Percentiles rank a stretch among this genome's conserved stretches.
These are phyloP conservation scores for Pisolithus thermaeus DNA, from an alignment of 1,284 basidiomycete species.

Conservation along the genomic window DNA sequence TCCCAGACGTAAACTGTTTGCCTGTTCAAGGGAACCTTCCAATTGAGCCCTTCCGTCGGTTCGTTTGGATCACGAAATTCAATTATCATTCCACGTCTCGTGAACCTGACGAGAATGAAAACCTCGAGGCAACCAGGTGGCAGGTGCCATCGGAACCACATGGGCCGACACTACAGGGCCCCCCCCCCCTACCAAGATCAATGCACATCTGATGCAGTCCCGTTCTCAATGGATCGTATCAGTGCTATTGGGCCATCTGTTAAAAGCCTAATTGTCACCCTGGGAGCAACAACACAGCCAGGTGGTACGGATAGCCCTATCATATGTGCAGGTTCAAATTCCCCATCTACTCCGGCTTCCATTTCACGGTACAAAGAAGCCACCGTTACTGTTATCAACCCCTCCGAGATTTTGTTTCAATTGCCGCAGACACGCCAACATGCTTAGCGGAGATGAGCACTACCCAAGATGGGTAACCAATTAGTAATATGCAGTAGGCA, in stretches of 20 bases:
- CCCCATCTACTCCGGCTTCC: background rate
- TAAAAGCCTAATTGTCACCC: conserved; percentile 1
- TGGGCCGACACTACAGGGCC: background rate
- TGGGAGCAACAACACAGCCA: background rate
- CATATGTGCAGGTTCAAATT: too few species aligned
- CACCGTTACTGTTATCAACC: background rate
- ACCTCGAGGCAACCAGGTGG: conserved; percentile 1
- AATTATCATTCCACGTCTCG: background rate
- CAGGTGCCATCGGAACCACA: background rate
- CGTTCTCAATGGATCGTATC: background rate
- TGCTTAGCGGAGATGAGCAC: too few species aligned
- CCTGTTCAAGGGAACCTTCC: conserved; percentile 1
- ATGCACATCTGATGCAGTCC: background rate
- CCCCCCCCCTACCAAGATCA: background rate
- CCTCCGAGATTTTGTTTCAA: background rate
- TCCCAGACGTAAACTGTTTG: conserved; percentile 8
- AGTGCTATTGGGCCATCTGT: background rate
- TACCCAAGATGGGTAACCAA: too few species aligned
- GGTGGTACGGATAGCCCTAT: background rate
- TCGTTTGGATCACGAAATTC: background rate
- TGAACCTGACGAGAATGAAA: conserved; percentile 1
- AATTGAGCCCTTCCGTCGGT: background rate
- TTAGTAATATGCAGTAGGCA: too few species aligned
- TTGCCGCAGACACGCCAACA: too few species aligned
- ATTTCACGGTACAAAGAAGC: background rate